Percentiles rank a stretch among this genome's conserved stretches.
Conservation (phyloP, 1,139 yeast genomes). For the Magnusiomyces starmeri region DNA sequence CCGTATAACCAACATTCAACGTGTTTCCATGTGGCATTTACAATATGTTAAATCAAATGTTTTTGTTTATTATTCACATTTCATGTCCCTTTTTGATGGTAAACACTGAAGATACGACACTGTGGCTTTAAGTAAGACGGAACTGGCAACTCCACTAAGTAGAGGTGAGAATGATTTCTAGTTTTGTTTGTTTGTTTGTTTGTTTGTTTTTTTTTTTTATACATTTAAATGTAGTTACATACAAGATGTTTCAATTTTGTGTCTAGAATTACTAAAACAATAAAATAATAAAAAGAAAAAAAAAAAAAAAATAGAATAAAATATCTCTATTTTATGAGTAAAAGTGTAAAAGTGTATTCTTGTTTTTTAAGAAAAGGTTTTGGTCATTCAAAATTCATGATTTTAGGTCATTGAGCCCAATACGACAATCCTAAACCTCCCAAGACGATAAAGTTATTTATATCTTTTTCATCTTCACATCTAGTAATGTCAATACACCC, state of each 20-base stretch:
- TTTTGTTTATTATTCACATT: too few species aligned
- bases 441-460: conserved; percentile 14
- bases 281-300: neutral
- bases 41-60: too few species aligned
- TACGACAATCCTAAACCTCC: conserved; percentile 31
- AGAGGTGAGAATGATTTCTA: too few species aligned
- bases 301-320: conserved; percentile 5
- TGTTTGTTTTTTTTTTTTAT: too few species aligned
- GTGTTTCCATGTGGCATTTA: too few species aligned
- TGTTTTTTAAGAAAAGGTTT: neutral
- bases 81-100: too few species aligned
- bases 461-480: conserved; percentile 4
- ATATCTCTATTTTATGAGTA: conserved; percentile 1
- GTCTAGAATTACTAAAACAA: neutral
- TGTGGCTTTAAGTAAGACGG: neutral
- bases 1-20: too few species aligned
- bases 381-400: neutral
- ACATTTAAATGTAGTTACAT: too few species aligned
- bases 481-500: conserved; percentile 46
- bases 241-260: neutral
- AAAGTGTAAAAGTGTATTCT: neutral
- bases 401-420: conserved; percentile 16
- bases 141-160: too few species aligned
- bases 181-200: too few species aligned
- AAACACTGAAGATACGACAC: neutral